Conservation (phyloP, 768 basidiomycete genomes). For the Asterophora parasitica region DNA sequence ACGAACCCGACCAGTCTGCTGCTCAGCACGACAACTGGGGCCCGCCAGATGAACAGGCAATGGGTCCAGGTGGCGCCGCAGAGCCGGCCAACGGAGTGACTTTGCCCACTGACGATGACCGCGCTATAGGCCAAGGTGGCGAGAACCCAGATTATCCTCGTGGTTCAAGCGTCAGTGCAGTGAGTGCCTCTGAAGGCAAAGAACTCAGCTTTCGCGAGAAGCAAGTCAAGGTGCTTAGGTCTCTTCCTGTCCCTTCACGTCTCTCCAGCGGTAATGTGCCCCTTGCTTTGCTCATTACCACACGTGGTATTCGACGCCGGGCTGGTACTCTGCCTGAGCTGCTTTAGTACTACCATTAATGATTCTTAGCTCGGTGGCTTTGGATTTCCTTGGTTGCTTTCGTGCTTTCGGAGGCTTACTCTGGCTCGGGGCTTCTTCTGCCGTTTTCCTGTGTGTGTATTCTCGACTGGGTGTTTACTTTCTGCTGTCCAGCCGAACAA, state of each 20-base stretch:
- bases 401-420: conserved; percentile 36
- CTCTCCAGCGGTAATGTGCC: conserved; percentile 22
- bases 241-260: conserved; percentile 38
- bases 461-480: conserved; percentile 64
- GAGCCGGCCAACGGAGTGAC: conserved; percentile 42
- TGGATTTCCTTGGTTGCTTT: conserved; percentile 29
- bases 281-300: conserved; percentile 23
- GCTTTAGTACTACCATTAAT: conserved; percentile 32
- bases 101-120: conserved; percentile 47
- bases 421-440: conserved; percentile 42
- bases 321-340: conserved; percentile 32
- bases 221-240: conserved; percentile 87
- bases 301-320: conserved; percentile 29
- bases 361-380: conserved; percentile 26
- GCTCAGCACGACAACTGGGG: conserved; percentile 45
- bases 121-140: conserved; percentile 38
- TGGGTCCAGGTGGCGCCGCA: conserved; percentile 36
- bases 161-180: conserved; percentile 44
- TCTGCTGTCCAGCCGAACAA: conserved; percentile 85
- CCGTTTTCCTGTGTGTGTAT: conserved; percentile 38
- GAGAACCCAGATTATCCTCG: conserved; percentile 50
- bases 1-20: conserved; percentile 25
- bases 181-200: conserved; percentile 35
- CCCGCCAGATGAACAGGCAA: conserved; percentile 42
- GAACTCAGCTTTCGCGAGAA: conserved; percentile 61